These are phyloP conservation scores for Moniliella sp. DNA, from an alignment of 1,284 basidiomycete species.

Conservation along the genomic window DNA sequence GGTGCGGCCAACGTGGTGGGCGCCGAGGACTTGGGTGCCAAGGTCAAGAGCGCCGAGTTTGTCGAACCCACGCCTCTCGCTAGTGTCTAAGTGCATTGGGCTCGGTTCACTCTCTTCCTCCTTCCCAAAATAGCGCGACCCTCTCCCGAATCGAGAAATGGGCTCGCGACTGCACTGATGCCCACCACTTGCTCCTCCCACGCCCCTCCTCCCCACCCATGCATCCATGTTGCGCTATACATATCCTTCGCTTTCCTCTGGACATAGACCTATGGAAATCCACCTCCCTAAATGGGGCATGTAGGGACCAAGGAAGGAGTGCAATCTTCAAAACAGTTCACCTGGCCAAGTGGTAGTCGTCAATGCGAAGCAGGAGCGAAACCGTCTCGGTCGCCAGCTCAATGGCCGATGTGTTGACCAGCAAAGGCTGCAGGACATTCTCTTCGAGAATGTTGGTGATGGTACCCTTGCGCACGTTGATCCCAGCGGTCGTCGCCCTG, in stretches of 20 bases:
- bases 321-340: no score
- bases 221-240: no score
- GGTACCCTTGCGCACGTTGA: constrained; percentile 75
- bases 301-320: no score
- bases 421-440: constrained; percentile 80
- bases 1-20: constrained; percentile 38
- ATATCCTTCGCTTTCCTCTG: no score
- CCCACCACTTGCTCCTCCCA: no score
- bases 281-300: no score
- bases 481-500: constrained; percentile 82
- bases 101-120: no score
- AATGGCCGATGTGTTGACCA: constrained; percentile 83
- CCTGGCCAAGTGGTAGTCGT: constrained; percentile 49
- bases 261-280: no score
- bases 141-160: no score
- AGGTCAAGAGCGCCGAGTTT: constrained; percentile 60
- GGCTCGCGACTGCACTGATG: no score
- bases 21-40: constrained; percentile 60
- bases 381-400: constrained; percentile 93
- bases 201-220: no score
- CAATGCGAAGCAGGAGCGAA: constrained; percentile 82
- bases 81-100: constrained; percentile 39
- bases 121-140: no score
- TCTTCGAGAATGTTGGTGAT: constrained; percentile 93
- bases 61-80: constrained; percentile 73